Evolutionary conservation across 1,284 basidiomycete species (phyloP).

Genomic region (Microbotryum lychnidis-dioicae): DNA sequence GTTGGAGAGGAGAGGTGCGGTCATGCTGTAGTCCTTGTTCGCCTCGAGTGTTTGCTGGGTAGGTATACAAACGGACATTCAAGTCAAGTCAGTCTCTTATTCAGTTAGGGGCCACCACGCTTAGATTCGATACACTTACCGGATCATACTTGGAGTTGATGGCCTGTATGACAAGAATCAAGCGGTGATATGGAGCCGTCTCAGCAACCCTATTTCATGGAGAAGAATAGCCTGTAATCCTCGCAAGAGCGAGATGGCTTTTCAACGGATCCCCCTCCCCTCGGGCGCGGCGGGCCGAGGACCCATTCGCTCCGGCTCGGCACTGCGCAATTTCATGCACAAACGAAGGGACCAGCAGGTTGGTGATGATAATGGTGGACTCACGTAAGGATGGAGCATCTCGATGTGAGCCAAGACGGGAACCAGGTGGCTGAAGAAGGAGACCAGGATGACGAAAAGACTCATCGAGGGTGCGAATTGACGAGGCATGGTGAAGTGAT

Average conservation of each 20-base stretch:
- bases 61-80: too few species aligned
- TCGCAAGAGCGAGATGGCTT: neutral
- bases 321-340: too few species aligned
- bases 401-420: slow-evolving; percentile 12
- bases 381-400: slow-evolving; percentile 18
- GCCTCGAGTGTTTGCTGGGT: slow-evolving; percentile 28
- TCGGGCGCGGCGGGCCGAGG: too few species aligned
- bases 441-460: neutral
- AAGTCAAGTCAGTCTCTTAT: too few species aligned
- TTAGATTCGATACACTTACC: too few species aligned
- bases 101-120: too few species aligned
- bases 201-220: neutral
- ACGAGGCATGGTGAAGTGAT: neutral
- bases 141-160: slow-evolving; percentile 26
- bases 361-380: neutral
- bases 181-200: neutral
- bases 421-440: neutral
- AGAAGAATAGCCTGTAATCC: neutral
- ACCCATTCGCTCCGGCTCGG: too few species aligned
- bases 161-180: neutral
- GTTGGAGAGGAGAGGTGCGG: slow-evolving; percentile 37
- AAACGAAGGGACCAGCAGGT: too few species aligned
- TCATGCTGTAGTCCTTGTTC: slow-evolving; percentile 42
- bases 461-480: neutral
- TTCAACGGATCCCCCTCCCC: too few species aligned